Evolutionary conservation across 192 early-diverging fungal genomes (phyloP), one percentile per base, ranked within the genome.

Genomic region (Umbelopsis sp.): DNA sequence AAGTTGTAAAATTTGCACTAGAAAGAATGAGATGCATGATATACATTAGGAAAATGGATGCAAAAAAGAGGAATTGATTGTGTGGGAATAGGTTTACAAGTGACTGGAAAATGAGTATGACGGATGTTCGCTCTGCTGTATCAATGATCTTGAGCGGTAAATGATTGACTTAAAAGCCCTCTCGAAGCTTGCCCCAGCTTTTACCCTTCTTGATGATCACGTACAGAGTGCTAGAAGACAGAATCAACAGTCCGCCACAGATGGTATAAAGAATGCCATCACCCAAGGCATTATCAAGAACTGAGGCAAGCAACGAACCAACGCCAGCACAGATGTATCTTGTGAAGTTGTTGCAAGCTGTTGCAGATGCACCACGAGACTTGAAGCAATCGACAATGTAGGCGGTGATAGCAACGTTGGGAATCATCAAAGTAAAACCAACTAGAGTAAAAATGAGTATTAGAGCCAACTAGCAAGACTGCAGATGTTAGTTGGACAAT

Each of bases 341-440:
- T 27, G 58, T 48, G 53, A 80, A 76, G 48, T 70, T 76, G 18
- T 76, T 70, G 64, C 78, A 80, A 15, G 78, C 78, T 52, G 61
- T 80, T 7, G 71, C 78, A 25, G 78, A 80, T 27, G 78, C 74
- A 48, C 74, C 49, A 10, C 58, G 55, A 10, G 61, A 46, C 20
- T 66, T 46, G 51, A 76, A 76, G 20, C 68, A 80, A 52, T 80
- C 78, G n/a, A 80, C 71, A 44, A 80, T 72, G 21, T 80, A 80
- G 5, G 78, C 68, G 10, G 68, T 58, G 46, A 80, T 61, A 41
- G 58, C 66, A 2, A 80, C 69, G 10, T 69, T 73, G 8, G 74
- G 74, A 25, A 68, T 67, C 74, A 75, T 76, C n/a, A 73, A 23
- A 2, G 67, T 30, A 33, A 71, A 30, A 20, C 74, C 74, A 13